Conservation (phyloP, 768 basidiomycete species). For the Suillus discolor region DNA sequence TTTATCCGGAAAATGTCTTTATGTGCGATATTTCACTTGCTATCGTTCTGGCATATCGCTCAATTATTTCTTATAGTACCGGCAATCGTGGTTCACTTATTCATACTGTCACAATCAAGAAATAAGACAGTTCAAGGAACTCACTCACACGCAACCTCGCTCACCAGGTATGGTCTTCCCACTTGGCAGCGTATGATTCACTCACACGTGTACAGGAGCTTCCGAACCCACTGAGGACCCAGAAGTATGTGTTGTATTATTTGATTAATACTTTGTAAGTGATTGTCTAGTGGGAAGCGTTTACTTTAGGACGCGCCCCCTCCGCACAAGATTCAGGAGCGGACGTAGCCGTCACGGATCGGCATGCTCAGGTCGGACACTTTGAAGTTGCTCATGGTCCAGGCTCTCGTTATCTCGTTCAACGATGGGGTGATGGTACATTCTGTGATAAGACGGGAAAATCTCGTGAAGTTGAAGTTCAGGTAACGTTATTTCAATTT, state of each 20-base stretch:
- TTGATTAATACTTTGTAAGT: slow-evolving; percentile 24
- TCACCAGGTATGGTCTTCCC: slow-evolving; percentile 53
- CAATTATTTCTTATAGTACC: slow-evolving; percentile 55
- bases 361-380: slow-evolving; percentile 63
- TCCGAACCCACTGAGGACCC: slow-evolving; percentile 86
- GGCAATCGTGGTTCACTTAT: slow-evolving; percentile 97
- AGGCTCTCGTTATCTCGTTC: slow-evolving; percentile 89
- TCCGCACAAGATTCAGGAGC: slow-evolving; percentile 57
- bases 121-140: slow-evolving; percentile 95
- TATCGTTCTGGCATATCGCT: slow-evolving; percentile 28
- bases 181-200: slow-evolving; percentile 15
- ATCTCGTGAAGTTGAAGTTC: slow-evolving; percentile 91
- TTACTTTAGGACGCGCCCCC: slow-evolving; percentile 75
- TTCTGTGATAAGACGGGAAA: slow-evolving; percentile 90
- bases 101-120: slow-evolving; percentile 94
- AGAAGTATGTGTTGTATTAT: slow-evolving; percentile 53
- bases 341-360: slow-evolving; percentile 68
- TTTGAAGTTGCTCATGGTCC: slow-evolving; percentile 76
- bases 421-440: slow-evolving; percentile 90
- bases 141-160: slow-evolving; percentile 62
- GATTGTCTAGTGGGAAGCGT: slow-evolving; percentile 67
- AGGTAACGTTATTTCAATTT: slow-evolving; percentile 54
- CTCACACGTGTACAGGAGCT: slow-evolving; percentile 48
- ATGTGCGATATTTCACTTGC: slow-evolving; percentile 57
- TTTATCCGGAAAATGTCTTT: slow-evolving; percentile 79